Evolutionary conservation across 2,329 filamentous ascomycete species (phyloP).

Genomic region (Talaromyces sp.): DNA sequence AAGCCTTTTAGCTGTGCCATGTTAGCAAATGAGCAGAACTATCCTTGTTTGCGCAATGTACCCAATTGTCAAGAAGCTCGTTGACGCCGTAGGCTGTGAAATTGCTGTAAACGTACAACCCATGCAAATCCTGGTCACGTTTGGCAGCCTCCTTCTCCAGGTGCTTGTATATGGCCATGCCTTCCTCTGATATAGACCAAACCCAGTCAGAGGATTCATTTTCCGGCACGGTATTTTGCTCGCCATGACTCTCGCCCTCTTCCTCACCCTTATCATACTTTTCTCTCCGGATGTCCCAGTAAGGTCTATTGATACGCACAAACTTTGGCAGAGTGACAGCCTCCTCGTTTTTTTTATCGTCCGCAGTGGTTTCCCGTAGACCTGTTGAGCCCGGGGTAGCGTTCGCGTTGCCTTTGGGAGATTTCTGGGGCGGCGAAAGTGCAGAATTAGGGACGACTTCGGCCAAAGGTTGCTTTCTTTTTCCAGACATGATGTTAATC

Average conservation of each 20-base stretch:
- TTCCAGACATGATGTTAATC: slow-evolving; percentile 1
- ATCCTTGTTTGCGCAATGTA: not conserved
- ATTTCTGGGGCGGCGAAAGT: not conserved
- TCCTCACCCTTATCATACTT: not conserved
- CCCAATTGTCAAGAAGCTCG: slow-evolving; percentile 7
- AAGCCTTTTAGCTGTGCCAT: slow-evolving; percentile 4
- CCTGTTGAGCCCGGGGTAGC: not conserved
- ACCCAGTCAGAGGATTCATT: slow-evolving; percentile 1
- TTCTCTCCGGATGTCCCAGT: slow-evolving; percentile 2
- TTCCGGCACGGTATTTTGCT: not conserved
- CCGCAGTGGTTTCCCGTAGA: not conserved
- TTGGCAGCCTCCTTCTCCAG: not conserved
- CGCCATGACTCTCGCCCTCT: not conserved
- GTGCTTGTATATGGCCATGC: not conserved
- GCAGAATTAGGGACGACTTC: not conserved
- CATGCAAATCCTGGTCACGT: slow-evolving; percentile 5
- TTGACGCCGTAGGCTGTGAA: slow-evolving; percentile 5
- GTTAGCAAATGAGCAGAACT: not conserved
- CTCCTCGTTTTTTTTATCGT: not conserved
- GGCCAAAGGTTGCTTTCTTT: slow-evolving; percentile 3
- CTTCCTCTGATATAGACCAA: slow-evolving; percentile 1
- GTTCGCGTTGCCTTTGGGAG: not conserved
- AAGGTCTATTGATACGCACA: not conserved
- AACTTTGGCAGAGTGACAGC: not conserved
- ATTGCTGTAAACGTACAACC: slow-evolving; percentile 6